These are phyloP conservation scores for Fragaria ananassa DNA, from an alignment of 306 rosid species.

Conservation along the genomic window DNA sequence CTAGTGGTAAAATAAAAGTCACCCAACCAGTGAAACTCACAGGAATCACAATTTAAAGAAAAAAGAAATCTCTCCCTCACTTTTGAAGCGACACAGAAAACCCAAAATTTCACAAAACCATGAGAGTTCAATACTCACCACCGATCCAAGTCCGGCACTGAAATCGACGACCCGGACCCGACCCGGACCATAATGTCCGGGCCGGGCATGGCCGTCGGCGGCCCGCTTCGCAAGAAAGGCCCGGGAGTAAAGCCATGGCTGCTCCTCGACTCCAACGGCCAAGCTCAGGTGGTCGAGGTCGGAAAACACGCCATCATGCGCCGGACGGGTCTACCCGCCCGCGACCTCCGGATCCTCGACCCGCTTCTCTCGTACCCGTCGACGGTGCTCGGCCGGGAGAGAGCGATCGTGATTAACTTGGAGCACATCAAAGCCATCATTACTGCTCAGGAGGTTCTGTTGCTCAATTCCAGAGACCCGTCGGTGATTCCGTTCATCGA, in stretches of 20 bases:
- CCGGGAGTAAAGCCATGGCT: constrained; percentile 78
- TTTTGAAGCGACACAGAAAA: too few relatives aligned
- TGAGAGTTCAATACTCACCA: constrained; percentile 26
- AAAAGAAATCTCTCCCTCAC: too few relatives aligned
- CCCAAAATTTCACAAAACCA: not conserved
- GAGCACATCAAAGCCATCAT: constrained; percentile 95
- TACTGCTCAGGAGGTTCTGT: constrained; percentile 81
- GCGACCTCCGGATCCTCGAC: constrained; percentile 84
- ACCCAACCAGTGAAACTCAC: too few relatives aligned
- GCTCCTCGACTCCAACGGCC: constrained; percentile 53
- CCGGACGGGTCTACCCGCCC: constrained; percentile 87
- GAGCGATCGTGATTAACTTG: constrained; percentile 82
- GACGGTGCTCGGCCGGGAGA: constrained; percentile 70
- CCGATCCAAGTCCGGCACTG: constrained; percentile 26
- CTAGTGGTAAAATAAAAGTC: too few relatives aligned
- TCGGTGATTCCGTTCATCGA: constrained; percentile 83
- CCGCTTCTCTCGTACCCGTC: constrained; percentile 74
- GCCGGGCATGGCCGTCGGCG: constrained; percentile 23
- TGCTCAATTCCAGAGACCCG: constrained; percentile 82
- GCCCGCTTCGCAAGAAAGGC: constrained; percentile 65
- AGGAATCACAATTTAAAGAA: too few relatives aligned
- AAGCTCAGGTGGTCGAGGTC: constrained; percentile 67
- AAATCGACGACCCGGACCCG: constrained; percentile 30
- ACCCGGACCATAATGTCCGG: constrained; percentile 24
- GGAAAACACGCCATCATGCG: constrained; percentile 94